Conservation (phyloP, 2,329 filamentous ascomycete species). For the Davidsoniella virescens region DNA sequence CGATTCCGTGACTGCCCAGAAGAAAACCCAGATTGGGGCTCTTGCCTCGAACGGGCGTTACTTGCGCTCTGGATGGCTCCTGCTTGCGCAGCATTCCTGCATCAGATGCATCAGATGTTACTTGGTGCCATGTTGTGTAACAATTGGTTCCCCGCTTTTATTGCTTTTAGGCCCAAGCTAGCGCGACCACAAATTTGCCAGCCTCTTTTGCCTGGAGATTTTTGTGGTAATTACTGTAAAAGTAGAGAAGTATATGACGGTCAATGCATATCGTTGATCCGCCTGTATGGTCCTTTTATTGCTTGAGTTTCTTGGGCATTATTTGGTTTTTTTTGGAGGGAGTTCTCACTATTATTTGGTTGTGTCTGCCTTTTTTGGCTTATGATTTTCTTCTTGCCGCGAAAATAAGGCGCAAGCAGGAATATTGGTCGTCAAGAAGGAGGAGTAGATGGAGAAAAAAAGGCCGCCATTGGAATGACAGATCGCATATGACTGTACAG, state of each 20-base stretch:
- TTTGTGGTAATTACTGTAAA: too few relatives aligned
- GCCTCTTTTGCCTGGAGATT: neutral
- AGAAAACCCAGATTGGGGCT: neutral
- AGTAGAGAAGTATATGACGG: too few relatives aligned
- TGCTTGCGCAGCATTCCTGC: neutral
- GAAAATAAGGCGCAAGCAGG: neutral
- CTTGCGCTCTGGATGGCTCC: neutral
- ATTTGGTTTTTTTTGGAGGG: neutral
- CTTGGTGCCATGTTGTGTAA: conserved; percentile 9
- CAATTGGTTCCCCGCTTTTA: neutral
- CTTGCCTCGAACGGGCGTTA: neutral
- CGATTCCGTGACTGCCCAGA: too few relatives aligned
- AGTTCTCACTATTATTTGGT: neutral
- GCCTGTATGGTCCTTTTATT: too few relatives aligned
- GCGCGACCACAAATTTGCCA: conserved; percentile 1
- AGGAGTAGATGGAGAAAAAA: neutral
- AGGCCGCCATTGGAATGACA: too few relatives aligned
- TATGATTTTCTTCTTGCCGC: neutral
- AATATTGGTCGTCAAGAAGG: neutral
- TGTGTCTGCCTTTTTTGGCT: neutral
- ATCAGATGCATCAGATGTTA: conserved; percentile 2
- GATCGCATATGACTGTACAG: too few relatives aligned
- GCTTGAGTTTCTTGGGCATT: neutral
- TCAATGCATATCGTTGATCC: too few relatives aligned
- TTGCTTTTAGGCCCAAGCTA: conserved; percentile 5